A percentile compares a stretch with the other conserved stretches of the same genome.
phyloP scores from a whole-genome alignment of 2,329 filamentous ascomycete genomes.

The Rhytidhysteron rufulum region DNA sequence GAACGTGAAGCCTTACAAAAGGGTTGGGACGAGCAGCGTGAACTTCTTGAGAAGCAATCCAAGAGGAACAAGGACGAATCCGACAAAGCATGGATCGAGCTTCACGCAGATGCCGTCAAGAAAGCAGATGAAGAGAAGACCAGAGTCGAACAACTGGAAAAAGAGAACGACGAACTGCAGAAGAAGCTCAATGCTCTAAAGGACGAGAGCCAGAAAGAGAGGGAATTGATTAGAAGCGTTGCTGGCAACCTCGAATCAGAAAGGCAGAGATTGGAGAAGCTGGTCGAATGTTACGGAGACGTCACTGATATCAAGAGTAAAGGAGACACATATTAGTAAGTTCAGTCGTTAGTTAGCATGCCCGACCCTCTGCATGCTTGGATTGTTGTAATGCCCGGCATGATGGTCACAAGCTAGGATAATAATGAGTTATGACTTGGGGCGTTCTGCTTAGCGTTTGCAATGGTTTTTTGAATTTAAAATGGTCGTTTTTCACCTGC shows the following conservation, averaged over 20 bases:
- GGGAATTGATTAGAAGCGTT: conserved; percentile 34
- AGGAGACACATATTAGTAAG: conserved; percentile 44
- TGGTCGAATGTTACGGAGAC: conserved; percentile 41
- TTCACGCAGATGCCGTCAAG: conserved; percentile 31
- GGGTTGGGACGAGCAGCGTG: conserved; percentile 50
- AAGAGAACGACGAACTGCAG: conserved; percentile 34
- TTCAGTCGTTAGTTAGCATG: conserved; percentile 13
- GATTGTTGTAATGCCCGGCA: too few species aligned
- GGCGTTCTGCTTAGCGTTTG: background rate
- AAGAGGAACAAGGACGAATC: conserved; percentile 41
- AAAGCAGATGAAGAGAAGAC: conserved; percentile 31
- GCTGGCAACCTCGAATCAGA: conserved; percentile 39
- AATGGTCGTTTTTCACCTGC: background rate
- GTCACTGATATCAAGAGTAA: conserved; percentile 42
- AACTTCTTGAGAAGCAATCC: conserved; percentile 35
- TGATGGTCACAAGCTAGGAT: too few species aligned
- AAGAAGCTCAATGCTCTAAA: conserved; percentile 28
- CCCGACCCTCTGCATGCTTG: conserved; percentile 2
- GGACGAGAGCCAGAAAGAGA: conserved; percentile 32
- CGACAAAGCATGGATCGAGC: conserved; percentile 43
- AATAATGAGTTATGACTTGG: too few species aligned
- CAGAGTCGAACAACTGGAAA: conserved; percentile 22
- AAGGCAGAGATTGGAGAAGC: conserved; percentile 39
- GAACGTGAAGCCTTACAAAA: conserved; percentile 50
- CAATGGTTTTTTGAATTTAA: background rate